A percentile compares a stretch with the other conserved stretches of the same genome.
These are phyloP conservation scores for Aspergillus egyptiacus DNA, from an alignment of 495 filamentous ascomycete species.

Conservation along the genomic window DNA sequence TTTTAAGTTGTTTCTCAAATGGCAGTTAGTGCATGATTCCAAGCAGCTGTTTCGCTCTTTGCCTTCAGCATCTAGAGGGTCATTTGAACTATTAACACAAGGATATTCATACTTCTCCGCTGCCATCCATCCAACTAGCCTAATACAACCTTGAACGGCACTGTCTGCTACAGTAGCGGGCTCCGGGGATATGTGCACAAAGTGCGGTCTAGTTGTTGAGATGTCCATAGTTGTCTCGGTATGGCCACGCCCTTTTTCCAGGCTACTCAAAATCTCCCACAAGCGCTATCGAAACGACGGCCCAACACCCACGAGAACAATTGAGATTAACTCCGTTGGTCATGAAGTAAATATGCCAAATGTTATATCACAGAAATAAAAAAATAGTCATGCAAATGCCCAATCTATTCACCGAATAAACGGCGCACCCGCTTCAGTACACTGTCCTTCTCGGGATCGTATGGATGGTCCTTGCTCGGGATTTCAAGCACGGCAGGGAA, in stretches of 20 bases:
- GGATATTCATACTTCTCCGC: not conserved
- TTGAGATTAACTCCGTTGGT: not conserved
- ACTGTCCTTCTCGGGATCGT: conserved; percentile 98
- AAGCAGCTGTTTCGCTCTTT: not conserved
- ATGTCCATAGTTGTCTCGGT: too few species aligned
- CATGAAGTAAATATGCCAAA: not conserved
- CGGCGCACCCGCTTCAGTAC: conserved; percentile 85
- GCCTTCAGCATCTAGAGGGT: not conserved
- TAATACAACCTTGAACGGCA: not conserved
- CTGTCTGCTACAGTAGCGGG: too few species aligned
- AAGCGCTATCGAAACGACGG: too few species aligned
- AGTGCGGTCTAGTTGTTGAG: too few species aligned
- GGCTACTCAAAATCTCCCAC: too few species aligned
- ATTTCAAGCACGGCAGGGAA: conserved; percentile 75
- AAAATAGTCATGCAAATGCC: not conserved
- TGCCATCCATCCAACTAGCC: not conserved
- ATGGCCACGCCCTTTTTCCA: too few species aligned
- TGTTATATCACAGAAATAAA: conserved; percentile 10
- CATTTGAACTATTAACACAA: not conserved
- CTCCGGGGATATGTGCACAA: too few species aligned
- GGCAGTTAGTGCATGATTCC: conserved; percentile 3
- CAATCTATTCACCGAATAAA: conserved; percentile 77
- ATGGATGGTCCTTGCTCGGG: conserved; percentile 97
- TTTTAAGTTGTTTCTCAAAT: not conserved
- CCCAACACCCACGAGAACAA: not conserved